Percentiles rank a stretch among this genome's conserved stretches.
Evolutionary conservation across 106 monocot genomes (phyloP).

Genomic region (Dendrobium huoshanense): DNA sequence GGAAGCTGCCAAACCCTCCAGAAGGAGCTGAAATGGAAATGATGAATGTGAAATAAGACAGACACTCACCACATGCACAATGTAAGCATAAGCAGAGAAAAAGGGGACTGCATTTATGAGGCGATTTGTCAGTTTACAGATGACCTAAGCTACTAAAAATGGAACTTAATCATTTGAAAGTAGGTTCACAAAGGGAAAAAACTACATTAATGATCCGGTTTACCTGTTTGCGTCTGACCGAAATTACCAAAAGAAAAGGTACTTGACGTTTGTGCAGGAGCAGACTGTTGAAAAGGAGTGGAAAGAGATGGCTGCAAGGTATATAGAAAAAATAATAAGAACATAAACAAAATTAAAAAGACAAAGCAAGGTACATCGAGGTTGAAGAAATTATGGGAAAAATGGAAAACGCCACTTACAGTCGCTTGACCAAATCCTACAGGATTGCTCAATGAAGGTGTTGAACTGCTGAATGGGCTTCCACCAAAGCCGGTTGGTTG

Average conservation of each 20-base stretch:
- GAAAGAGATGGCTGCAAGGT: slow-evolving; percentile 41
- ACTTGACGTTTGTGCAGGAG: slow-evolving; percentile 31
- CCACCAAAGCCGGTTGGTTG: slow-evolving; percentile 79
- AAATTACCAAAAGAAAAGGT: slow-evolving; percentile 63
- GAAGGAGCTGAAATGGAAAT: slow-evolving; percentile 25
- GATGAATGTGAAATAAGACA: slow-evolving; percentile 7
- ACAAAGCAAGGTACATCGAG: background rate
- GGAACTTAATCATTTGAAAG: background rate
- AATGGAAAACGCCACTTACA: slow-evolving; percentile 34
- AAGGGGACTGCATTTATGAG: background rate
- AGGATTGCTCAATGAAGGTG: slow-evolving; percentile 43
- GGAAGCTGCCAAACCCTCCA: slow-evolving; percentile 49
- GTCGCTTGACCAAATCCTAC: slow-evolving; percentile 56
- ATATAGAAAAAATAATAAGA: background rate
- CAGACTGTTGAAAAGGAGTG: slow-evolving; percentile 41
- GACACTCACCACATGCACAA: background rate
- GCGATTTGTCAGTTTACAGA: background rate
- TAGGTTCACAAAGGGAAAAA: background rate
- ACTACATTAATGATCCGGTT: background rate
- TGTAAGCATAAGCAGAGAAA: background rate
- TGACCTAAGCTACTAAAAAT: background rate
- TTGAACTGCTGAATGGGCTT: slow-evolving; percentile 66
- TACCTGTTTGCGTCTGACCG: slow-evolving; percentile 71
- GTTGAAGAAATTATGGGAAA: background rate
- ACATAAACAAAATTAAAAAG: background rate